Evolutionary conservation across 805 yeast genomes (phyloP), one percentile per base, ranked within the genome.

Genomic region (Nakazawaea siamensis): DNA sequence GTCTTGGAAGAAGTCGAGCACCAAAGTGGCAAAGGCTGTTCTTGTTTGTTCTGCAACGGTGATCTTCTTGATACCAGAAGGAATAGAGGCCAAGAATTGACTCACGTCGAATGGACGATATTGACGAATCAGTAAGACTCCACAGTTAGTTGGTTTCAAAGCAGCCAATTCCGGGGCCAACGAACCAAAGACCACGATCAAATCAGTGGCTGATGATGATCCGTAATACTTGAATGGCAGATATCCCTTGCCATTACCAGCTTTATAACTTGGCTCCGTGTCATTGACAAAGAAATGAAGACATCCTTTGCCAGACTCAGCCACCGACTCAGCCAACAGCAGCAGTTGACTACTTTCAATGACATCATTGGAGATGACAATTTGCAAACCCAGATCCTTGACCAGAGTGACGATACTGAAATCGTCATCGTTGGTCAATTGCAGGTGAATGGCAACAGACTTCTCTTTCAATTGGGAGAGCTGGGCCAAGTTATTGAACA

Each of bases 1-100:
- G 33, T 74, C 73, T 33, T 75, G 69, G 54, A 87, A 73, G 45
- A 86, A 73, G 50, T 87, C 95, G 44, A 87, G 69, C 45, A 81
- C 64, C 27, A 87, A 63, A 3, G 57, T 41, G 44, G 55, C 60
- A 34, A 58, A 55, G 32, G 68, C 57, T 27, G 23, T 8, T 7
- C 7, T 10, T 13, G 80, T 64, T 59, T 87, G 94, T 50, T 83
- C 82, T 17, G 83, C 64, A 13, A 81, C 69, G 10, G 76, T 71
- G 34, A 88, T 60, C 18, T 68, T 66, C 41, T 64, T 63, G 35
- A 74, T 72, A 7, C 75, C 54, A 2, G 65, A 42, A 18, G 90
- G 88, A 27, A 82, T 53, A 2, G 60, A 48, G 1, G 59, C 44
- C 33, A 73, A 58, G 19, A 85, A 60, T 12, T 62, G 53, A n/a